Base-by-base conservation (phyloP, 768 basidiomycete species). In the Hemileccinum impolitum region DNA sequence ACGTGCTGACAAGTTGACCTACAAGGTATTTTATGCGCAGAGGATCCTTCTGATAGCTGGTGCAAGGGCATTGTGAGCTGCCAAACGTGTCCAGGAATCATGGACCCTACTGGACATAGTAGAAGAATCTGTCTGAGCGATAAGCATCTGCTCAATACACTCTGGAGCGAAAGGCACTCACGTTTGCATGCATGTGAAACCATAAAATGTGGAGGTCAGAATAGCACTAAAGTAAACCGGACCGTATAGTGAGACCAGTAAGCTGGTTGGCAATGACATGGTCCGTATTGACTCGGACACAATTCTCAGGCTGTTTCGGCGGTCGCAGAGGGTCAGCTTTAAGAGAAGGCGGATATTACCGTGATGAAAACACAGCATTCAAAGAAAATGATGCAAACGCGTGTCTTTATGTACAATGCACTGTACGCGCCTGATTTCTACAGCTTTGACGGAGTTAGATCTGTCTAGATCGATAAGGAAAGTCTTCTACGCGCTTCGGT, bases 131-230 rank as follows among this genome's bases (percentile, higher is more conserved):
- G 32, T 14, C 8, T 23, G 17, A 37, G 18, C 3, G 13, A 6
- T 13, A 11, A 26, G 15, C 34, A n/a, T 34, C 15, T 15, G 15
- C 28, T 34, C 34, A n/a, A 23, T 18, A 26, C 4, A 17, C 10
- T 23, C 8, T 13, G 21, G 10, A 2, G 11, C 3, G 9, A 18
- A 32, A n/a, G 12, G 2, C 11, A 48, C 47, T 48, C 47, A 48
- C 47, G 47, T 42, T 36, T 48, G 47, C 40, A 48, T 42, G 13
- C 47, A 48, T 3, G 40, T 14, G 8, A 36, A 3, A n/a, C 47
- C 47, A 13, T 48, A 48, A 21, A 48, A 48, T 9, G 13, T 18
- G 8, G 47, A 9, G 28, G 47, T 19, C 14, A 48, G 5, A 30
- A 42, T 12, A 19, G 47, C 28, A 2, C 32, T 3, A 26, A 42